phyloP scores from a whole-genome alignment of 192 early-diverging fungal species.

The Umbelopsis isabellina region DNA sequence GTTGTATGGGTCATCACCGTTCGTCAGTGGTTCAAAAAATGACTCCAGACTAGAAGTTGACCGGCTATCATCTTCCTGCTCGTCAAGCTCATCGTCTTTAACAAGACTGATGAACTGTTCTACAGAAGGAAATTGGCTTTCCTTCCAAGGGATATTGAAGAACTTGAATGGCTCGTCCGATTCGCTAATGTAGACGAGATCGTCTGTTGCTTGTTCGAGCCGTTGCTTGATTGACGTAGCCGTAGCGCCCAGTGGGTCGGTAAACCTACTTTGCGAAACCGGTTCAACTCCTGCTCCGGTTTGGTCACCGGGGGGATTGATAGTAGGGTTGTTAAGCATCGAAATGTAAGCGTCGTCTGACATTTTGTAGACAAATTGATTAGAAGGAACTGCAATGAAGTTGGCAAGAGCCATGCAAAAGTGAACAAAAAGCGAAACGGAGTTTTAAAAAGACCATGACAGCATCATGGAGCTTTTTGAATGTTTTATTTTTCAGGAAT shows the following conservation, averaged over 20 bases:
- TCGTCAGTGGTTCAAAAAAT: slow-evolving; percentile 27
- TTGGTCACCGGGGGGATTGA: not conserved
- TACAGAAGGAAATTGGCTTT: not conserved
- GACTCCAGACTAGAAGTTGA: slow-evolving; percentile 1
- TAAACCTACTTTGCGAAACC: not conserved
- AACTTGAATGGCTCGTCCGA: slow-evolving; percentile 21
- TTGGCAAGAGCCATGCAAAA: not conserved
- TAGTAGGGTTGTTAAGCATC: slow-evolving; percentile 26
- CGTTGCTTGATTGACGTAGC: slow-evolving; percentile 7
- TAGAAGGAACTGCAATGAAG: not conserved
- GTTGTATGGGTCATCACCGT: slow-evolving; percentile 26
- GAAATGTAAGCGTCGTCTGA: slow-evolving; percentile 19
- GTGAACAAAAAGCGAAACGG: not conserved
- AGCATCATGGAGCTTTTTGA: not conserved
- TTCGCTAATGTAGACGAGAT: slow-evolving; percentile 25
- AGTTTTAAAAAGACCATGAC: not conserved
- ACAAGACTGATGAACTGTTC: not conserved
- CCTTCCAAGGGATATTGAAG: slow-evolving; percentile 22
- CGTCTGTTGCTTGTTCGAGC: slow-evolving; percentile 10
- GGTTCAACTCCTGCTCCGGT: not conserved
- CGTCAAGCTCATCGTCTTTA: not conserved
- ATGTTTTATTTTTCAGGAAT: not conserved
- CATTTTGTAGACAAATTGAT: slow-evolving; percentile 14
- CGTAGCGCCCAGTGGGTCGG: not conserved
- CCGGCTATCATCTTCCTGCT: not conserved